These are phyloP conservation scores for Oenanthe javanica DNA, from an alignment of 140 eudicot species.

Conservation along the genomic window DNA sequence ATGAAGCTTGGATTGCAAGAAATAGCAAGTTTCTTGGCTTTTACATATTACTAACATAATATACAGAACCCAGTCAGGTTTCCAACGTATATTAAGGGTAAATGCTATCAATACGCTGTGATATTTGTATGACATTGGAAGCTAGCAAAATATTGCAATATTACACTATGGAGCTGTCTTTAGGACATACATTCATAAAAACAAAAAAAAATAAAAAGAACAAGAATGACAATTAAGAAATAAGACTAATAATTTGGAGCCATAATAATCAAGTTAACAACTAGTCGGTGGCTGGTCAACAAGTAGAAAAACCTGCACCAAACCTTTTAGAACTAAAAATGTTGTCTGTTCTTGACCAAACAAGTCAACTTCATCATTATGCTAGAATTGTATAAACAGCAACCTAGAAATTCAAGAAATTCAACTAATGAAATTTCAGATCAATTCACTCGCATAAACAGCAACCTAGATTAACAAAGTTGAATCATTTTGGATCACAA, in stretches of 20 bases:
- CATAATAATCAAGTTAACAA: not conserved
- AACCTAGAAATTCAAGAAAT: too few relatives aligned
- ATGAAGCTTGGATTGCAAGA: not conserved
- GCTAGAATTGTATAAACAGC: not conserved
- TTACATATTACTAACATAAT: not conserved
- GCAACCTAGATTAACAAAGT: too few relatives aligned
- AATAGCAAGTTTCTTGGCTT: not conserved
- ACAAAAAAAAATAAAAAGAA: not conserved
- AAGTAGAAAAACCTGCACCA: not conserved
- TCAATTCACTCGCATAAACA: too few relatives aligned
- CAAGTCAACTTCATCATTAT: not conserved
- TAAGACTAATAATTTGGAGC: not conserved
- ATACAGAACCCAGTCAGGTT: not conserved
- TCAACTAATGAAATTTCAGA: too few relatives aligned
- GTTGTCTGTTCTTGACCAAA: not conserved
- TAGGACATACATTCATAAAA: not conserved
- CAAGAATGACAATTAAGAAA: not conserved
- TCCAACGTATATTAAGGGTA: not conserved
- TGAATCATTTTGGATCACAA: too few relatives aligned
- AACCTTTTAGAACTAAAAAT: not conserved
- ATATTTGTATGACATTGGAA: not conserved
- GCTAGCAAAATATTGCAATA: not conserved
- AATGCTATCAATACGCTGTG: not conserved
- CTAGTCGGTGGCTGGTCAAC: not conserved
- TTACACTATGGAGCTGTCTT: not conserved